phyloP scores from a whole-genome alignment of 352 stramenopile genomes.

The Globisporangium emineosum region DNA sequence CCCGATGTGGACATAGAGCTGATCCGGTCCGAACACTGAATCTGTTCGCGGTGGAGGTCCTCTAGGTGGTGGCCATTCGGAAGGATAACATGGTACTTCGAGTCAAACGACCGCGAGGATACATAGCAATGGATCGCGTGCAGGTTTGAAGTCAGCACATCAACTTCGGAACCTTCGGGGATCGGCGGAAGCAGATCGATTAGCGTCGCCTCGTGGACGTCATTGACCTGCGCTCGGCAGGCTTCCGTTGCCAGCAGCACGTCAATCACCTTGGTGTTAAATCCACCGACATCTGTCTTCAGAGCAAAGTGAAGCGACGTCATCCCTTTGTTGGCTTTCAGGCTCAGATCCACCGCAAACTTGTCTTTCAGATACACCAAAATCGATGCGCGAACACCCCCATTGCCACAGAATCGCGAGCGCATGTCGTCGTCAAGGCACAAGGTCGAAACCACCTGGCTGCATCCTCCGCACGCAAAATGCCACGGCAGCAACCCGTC shows the following conservation, averaged over 20 bases:
- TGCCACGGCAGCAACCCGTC: conserved; percentile 56
- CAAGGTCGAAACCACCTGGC: conserved; percentile 29
- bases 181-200: conserved; percentile 50
- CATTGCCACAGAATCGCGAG: conserved; percentile 35
- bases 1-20: not conserved
- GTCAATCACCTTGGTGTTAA: conserved; percentile 47
- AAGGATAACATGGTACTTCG: conserved; percentile 60
- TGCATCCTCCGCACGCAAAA: conserved; percentile 55
- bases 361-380: conserved; percentile 32
- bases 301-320: conserved; percentile 43
- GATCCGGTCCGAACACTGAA: conserved; percentile 18
- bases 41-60: conserved; percentile 33
- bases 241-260: conserved; percentile 31
- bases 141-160: conserved; percentile 20
- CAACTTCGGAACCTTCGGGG: conserved; percentile 23
- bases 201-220: conserved; percentile 47
- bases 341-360: conserved; percentile 34
- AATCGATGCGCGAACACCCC: conserved; percentile 32
- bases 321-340: conserved; percentile 27
- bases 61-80: conserved; percentile 40
- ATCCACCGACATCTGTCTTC: conserved; percentile 48
- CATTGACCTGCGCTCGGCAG: conserved; percentile 28
- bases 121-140: conserved; percentile 35
- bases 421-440: conserved; percentile 55
- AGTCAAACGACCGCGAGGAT: conserved; percentile 37